Base-by-base conservation (phyloP, 352 stramenopile genomes). In the Pythium brachiatum region DNA sequence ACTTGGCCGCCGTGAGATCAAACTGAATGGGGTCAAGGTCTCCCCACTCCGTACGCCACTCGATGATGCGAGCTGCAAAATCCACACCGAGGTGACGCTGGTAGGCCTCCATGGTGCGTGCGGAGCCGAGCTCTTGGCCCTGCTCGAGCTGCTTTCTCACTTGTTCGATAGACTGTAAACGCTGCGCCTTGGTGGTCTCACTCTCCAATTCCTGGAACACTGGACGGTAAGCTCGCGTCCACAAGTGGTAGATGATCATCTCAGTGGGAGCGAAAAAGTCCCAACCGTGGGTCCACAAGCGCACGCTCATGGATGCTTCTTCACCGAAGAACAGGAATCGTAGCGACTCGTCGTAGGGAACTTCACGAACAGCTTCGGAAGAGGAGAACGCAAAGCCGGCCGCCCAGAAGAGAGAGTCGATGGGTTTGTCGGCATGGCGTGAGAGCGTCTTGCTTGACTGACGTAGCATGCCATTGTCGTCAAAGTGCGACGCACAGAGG, bases 291-390 rank as follows among this genome's bases (percentile, higher is more conserved):
- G 90, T 97, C 75, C 84, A 98, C 7, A 98, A 74, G 29, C 93
- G 75, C 15, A 86, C 85, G 46, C 92, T 93, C 90, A 98, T 97
- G 18, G 71, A 82, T 4, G 88, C 66, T 74, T 98, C 94, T 78
- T 99, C 94, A 25, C 94, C 94, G 68, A 98, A 98, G 64, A 98
- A 99, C 3, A 98, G 68, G 52, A 96, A 86, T 12, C 79, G 80
- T 12, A 98, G 64, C 20, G 63, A 75, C 7, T 68, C 70, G 66
- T 98, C 93, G 66, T 98, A 98, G 0, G 84, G 88, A 27, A 95
- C 91, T 61, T 90, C 75, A 4, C 48, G 25, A 2, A 90, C 72
- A 2, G 88, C 79, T 18, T 60, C 27, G 9, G 70, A 68, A 1
- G 72, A 78, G 1, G 79, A 84, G 64, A 93, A 91, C 9, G 81